Percentiles rank a stretch among this genome's conserved stretches.
Evolutionary conservation across 768 basidiomycete species (phyloP).

Genomic region (Trametes gibbosa): DNA sequence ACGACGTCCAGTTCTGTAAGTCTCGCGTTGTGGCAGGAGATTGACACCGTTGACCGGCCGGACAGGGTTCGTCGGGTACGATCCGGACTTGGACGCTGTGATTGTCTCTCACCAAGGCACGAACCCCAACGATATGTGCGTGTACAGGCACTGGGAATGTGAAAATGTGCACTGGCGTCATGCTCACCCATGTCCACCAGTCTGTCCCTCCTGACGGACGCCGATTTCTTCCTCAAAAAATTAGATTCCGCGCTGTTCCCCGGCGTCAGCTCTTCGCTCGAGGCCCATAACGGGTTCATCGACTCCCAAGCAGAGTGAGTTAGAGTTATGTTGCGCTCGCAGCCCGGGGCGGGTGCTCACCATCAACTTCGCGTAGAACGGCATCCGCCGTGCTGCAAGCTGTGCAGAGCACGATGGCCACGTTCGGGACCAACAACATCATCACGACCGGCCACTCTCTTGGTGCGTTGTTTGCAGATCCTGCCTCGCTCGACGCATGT

Average conservation of each 20-base stretch:
- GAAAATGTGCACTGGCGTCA: too few species aligned
- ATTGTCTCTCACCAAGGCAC: slow-evolving; percentile 41
- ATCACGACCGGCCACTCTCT: slow-evolving; percentile 46
- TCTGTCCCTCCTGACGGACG: slow-evolving; percentile 42
- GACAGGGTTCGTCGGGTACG: slow-evolving; percentile 55
- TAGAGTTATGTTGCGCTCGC: neutral
- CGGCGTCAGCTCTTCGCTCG: slow-evolving; percentile 40
- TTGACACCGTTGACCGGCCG: too few species aligned
- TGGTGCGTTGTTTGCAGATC: slow-evolving; percentile 19
- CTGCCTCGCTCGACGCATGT: neutral
- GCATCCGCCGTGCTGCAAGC: slow-evolving; percentile 43
- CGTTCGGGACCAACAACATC: slow-evolving; percentile 35
- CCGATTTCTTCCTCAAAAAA: slow-evolving; percentile 33
- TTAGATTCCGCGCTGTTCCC: slow-evolving; percentile 48
- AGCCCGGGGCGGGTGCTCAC: neutral
- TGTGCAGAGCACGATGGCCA: slow-evolving; percentile 40
- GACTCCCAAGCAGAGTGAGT: slow-evolving; percentile 43
- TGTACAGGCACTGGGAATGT: neutral
- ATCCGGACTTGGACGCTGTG: slow-evolving; percentile 35
- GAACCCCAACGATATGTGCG: slow-evolving; percentile 32
- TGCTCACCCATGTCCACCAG: neutral
- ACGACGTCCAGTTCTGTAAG: slow-evolving; percentile 41
- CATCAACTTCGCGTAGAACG: slow-evolving; percentile 28
- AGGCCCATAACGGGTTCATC: slow-evolving; percentile 48
- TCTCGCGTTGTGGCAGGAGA: neutral